These are phyloP conservation scores for Pelagomonas calceolata DNA, from an alignment of 108 stramenopile species.

Conservation along the genomic window DNA sequence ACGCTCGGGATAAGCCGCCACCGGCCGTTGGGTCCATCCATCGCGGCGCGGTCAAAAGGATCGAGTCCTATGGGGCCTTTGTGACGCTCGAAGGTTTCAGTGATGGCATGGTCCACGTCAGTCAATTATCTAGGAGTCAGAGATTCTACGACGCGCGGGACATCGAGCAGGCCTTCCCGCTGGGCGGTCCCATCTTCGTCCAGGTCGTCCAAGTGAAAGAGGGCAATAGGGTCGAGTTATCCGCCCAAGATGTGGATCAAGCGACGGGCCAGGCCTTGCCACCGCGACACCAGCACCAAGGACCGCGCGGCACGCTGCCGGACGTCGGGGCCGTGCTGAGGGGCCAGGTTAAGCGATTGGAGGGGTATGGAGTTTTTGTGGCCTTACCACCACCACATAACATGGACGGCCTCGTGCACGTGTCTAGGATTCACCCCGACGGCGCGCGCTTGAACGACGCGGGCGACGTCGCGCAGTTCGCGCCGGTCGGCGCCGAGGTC, in stretches of 20 bases:
- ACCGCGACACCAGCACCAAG: no score
- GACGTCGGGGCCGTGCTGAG: neutral
- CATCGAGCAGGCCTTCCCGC: no score
- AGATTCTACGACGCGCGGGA: no score
- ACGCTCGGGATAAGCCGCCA: neutral
- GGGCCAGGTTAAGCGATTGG: neutral
- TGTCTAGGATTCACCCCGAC: neutral
- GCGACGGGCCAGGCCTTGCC: no score
- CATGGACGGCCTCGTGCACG: neutral
- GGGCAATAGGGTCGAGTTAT: neutral
- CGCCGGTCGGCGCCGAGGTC: no score
- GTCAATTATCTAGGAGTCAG: neutral
- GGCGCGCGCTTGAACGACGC: no score
- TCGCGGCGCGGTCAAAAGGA: neutral
- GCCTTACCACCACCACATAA: no score
- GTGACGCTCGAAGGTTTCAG: neutral
- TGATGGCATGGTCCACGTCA: neutral
- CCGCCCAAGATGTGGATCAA: neutral
- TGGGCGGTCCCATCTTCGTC: neutral
- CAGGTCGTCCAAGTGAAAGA: neutral
- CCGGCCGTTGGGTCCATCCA: neutral
- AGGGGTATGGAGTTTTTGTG: neutral
- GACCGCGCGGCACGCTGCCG: neutral
- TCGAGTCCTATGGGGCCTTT: neutral
- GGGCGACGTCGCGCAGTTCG: no score